phyloP scores from a whole-genome alignment of 768 basidiomycete genomes.

The Pisolithus marmoratus region DNA sequence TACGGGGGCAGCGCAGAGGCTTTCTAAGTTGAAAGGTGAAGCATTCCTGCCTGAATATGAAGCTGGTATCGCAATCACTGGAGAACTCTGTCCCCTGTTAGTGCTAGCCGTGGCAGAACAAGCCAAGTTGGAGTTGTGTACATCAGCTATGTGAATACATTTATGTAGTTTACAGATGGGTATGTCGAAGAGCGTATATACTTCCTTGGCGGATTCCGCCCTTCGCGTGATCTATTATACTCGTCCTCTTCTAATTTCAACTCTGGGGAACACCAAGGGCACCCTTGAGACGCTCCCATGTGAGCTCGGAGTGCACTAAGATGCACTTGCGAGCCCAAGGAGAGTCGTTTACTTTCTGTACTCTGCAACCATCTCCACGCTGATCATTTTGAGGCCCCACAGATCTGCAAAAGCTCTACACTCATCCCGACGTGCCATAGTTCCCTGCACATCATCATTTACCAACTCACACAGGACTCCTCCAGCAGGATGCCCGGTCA shows the following conservation, averaged over 20 bases:
- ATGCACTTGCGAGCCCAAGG: slow-evolving; percentile 81
- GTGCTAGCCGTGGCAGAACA: neutral
- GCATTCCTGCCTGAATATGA: neutral
- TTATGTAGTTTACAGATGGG: too few relatives aligned
- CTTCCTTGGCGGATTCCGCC: neutral
- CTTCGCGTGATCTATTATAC: neutral
- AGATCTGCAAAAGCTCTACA: slow-evolving; percentile 85
- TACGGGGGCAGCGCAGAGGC: slow-evolving; percentile 66
- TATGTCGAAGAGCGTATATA: neutral
- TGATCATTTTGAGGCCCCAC: slow-evolving; percentile 93
- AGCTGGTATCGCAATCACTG: too few relatives aligned
- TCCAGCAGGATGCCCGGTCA: slow-evolving; percentile 55
- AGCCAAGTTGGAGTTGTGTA: neutral
- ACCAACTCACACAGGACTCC: slow-evolving; percentile 94
- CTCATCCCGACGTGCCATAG: slow-evolving; percentile 93
- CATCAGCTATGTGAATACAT: too few relatives aligned
- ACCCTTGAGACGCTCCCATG: slow-evolving; percentile 89
- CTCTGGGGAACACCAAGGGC: slow-evolving; percentile 86
- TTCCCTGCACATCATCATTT: slow-evolving; percentile 82
- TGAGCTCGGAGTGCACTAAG: slow-evolving; percentile 70
- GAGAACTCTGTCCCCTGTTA: neutral
- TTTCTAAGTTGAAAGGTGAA: slow-evolving; percentile 31
- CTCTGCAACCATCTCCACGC: slow-evolving; percentile 76
- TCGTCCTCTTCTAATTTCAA: slow-evolving; percentile 54
- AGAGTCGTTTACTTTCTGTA: slow-evolving; percentile 50